A percentile compares a stretch with the other conserved stretches of the same genome.
Evolutionary conservation across 2,329 filamentous ascomycete species (phyloP).

Genomic region (Ceratocystis eucalypticola): DNA sequence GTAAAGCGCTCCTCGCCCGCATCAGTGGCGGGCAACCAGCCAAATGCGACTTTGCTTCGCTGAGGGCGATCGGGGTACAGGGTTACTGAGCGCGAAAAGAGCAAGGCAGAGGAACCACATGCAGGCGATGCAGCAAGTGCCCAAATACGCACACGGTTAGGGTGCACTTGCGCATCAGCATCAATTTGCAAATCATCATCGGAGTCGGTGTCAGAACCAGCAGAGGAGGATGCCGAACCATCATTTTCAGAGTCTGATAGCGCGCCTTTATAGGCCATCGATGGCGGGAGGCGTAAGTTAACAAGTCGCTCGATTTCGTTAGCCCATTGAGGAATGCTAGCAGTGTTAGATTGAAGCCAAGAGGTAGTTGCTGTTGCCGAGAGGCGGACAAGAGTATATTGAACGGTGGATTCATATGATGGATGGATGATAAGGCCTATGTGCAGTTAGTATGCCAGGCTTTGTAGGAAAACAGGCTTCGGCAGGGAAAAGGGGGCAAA

Average conservation of each 20-base stretch:
- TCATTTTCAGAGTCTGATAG: constrained; percentile 26
- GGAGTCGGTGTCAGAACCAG: constrained; percentile 23
- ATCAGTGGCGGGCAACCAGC: constrained; percentile 18
- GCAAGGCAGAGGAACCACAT: constrained; percentile 37
- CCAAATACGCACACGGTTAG: constrained; percentile 40
- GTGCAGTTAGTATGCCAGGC: background rate
- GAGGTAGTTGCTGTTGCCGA: constrained; percentile 38
- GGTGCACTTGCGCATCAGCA: constrained; percentile 32
- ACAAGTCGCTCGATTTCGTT: constrained; percentile 33
- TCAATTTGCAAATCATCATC: constrained; percentile 26
- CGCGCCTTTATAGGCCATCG: constrained; percentile 31
- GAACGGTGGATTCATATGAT: constrained; percentile 27
- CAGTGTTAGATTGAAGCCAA: constrained; percentile 36
- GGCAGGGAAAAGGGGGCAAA: background rate
- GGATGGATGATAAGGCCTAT: constrained; percentile 36
- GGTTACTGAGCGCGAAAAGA: constrained; percentile 37
- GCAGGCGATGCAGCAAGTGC: constrained; percentile 40
- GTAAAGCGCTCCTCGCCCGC: background rate
- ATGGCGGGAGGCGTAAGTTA: constrained; percentile 32
- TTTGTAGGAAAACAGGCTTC: constrained; percentile 21
- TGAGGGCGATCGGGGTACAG: constrained; percentile 34
- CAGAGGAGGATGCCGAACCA: constrained; percentile 20
- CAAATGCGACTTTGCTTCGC: constrained; percentile 29
- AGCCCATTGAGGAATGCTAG: constrained; percentile 33
- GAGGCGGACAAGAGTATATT: constrained; percentile 40